Evolutionary conservation across 2,329 filamentous ascomycete genomes (phyloP), one percentile per base, ranked within the genome.

Genomic region (Fusarium sp.): DNA sequence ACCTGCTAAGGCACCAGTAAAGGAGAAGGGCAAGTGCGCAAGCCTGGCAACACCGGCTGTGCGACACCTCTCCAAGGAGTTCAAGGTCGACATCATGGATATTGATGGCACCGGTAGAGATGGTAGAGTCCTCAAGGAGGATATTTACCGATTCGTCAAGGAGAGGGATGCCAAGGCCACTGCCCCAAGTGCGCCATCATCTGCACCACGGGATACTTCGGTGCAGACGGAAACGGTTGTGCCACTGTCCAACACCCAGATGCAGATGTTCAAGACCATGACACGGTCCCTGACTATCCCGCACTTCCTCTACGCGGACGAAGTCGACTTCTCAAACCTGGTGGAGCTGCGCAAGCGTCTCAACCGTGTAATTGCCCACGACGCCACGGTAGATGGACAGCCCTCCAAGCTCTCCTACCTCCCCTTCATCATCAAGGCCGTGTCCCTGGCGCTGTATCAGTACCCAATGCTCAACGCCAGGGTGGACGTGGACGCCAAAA

Each of bases 231-330:
- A 98, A 83, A 93, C 91, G 10, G 83, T 87, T 2, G 87, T 92
- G 35, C 86, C 90, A 66, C 86, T 99, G 70, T 94, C 94, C 14
- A 92, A 92, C 40, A 93, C 94, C 16, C 96, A 98, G 84, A 88
- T 90, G 40, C 93, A 95, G 80, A 99, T 99, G 97, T 98, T 98
- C 91, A 98, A 97, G 86, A 90, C 92, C 69, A 99, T 99, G 97
- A 98, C 96, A 16, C 91, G 91, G 68, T 98, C 96, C 3, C 89
- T 99, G 73, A 90, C 85, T 60, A 98, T 98, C 78, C 97, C 97
- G 0, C 97, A 98, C 84, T 98, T 99, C 84, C 90, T 98, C 70
- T 99, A 97, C 85, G 93, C 95, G 42, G 95, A 98, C 83, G 94
- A 96, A 80, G 87, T 98, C 59, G 93, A 97, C 84, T 92, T 98